Evolutionary conservation across 169 alveolate genomes (phyloP), one percentile per base, ranked within the genome.

Genomic region (Plasmodium sp.): DNA sequence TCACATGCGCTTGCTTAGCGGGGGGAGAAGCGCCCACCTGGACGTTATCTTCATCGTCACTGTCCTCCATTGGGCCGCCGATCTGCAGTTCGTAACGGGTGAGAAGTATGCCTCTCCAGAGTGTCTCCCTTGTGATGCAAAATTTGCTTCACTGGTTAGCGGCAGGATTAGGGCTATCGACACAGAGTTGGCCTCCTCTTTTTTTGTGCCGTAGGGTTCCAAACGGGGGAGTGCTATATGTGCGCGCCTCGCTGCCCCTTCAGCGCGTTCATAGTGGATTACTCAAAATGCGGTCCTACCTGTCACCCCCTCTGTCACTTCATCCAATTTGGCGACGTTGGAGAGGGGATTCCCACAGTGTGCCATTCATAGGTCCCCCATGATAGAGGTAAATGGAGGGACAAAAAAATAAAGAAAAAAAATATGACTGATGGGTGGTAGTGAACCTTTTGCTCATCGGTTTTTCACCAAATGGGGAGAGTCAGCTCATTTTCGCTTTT

Each of bases 21-120:
- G 18, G 33, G 43, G 14, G 34, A 62, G 22, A 34, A n/a, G 58
- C n/a, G 43, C 86, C 34, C 18, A 85, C 93, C 80, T 85, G 93
- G 43, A 79, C 27, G 33, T 90, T 81, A 27, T 90, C 94, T 4
- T 90, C 94, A 7, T 90, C 94, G 34, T 90, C 91, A 34, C 83
- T 90, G 39, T 90, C 94, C 77, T 80, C 94, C 94, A 90, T 90
- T 39, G 33, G 27, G 27, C 34, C 41, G n/a, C 7, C 39, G 62
- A 39, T 77, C 39, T 43, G 45, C 67, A 77, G 18, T 67, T 67
- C 6, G 4, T 9, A 10, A 31, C 14, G n/a, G 41, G 14, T 67
- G 77, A 67, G 33, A 67, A 31, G 9, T 67, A 27, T 67, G 14
- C 77, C 39, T 22, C 62, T 51, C 62, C 62, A 51, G 27, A 51